Evolutionary conservation across 768 basidiomycete genomes (phyloP).

Genomic region (Dioszegia aurantiaca): DNA sequence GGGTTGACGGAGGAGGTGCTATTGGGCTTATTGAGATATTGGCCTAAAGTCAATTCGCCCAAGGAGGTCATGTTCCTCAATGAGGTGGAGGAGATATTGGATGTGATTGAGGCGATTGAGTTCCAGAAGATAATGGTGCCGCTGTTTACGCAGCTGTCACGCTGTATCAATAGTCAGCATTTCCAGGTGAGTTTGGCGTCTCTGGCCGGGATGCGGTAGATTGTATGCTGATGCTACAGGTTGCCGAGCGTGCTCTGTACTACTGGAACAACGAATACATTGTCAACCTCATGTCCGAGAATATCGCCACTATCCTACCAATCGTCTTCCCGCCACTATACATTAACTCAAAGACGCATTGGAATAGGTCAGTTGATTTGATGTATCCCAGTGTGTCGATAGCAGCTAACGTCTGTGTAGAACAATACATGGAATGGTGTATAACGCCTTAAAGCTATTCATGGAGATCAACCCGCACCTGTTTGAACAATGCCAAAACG

Average conservation of each 20-base stretch:
- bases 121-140: slow-evolving; percentile 93
- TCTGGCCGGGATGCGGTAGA: background rate
- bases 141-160: slow-evolving; percentile 87
- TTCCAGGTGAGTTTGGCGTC: slow-evolving; percentile 64
- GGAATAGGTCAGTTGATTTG: slow-evolving; percentile 77
- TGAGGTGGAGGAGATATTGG: slow-evolving; percentile 97
- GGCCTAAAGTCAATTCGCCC: slow-evolving; percentile 99
- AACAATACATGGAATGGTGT: slow-evolving; percentile 98
- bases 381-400: background rate
- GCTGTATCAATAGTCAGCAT: slow-evolving; percentile 98
- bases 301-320: slow-evolving; percentile 79
- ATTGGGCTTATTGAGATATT: slow-evolving; percentile 89
- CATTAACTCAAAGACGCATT: slow-evolving; percentile 92
- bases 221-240: slow-evolving; percentile 50
- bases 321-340: slow-evolving; percentile 97
- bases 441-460: slow-evolving; percentile 94
- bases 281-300: slow-evolving; percentile 98
- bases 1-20: slow-evolving; percentile 91
- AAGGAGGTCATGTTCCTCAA: slow-evolving; percentile 99
- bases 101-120: slow-evolving; percentile 93
- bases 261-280: slow-evolving; percentile 99
- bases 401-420: slow-evolving; percentile 55
- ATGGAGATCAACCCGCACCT: slow-evolving; percentile 98
- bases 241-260: slow-evolving; percentile 90
- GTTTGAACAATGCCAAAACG: slow-evolving; percentile 88